Conservation (phyloP, 116 monocot species). For the Cymodocea nodosa region DNA sequence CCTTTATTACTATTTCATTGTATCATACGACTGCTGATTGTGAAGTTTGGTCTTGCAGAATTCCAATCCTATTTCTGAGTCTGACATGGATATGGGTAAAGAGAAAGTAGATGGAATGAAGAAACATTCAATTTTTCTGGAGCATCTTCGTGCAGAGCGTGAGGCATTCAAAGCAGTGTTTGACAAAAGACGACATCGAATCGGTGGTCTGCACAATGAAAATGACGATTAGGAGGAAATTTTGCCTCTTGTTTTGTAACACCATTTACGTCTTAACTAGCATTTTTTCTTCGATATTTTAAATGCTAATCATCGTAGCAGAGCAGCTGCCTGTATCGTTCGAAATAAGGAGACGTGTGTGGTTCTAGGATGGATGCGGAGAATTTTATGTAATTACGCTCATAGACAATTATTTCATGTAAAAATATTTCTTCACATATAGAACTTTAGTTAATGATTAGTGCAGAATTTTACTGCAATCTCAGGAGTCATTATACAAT, state of each 20-base stretch:
- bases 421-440: too few relatives aligned
- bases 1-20: neutral
- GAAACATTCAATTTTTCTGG: slow-evolving; percentile 33
- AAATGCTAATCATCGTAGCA: too few relatives aligned
- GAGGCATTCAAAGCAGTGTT: slow-evolving; percentile 87
- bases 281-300: too few relatives aligned
- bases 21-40: neutral
- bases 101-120: slow-evolving; percentile 19
- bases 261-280: too few relatives aligned
- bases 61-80: slow-evolving; percentile 48
- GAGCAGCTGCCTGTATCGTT: too few relatives aligned
- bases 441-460: too few relatives aligned
- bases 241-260: neutral
- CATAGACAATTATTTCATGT: too few relatives aligned
- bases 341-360: too few relatives aligned
- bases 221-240: slow-evolving; percentile 38
- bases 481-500: too few relatives aligned
- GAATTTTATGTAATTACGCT: too few relatives aligned
- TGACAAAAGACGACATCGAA: slow-evolving; percentile 57
- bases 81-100: slow-evolving; percentile 3
- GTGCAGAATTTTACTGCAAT: too few relatives aligned
- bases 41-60: slow-evolving; percentile 23
- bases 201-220: slow-evolving; percentile 26
- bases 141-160: slow-evolving; percentile 66
- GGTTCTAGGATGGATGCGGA: too few relatives aligned